phyloP scores from a whole-genome alignment of 768 basidiomycete genomes.

The Leccinum variicolor region DNA sequence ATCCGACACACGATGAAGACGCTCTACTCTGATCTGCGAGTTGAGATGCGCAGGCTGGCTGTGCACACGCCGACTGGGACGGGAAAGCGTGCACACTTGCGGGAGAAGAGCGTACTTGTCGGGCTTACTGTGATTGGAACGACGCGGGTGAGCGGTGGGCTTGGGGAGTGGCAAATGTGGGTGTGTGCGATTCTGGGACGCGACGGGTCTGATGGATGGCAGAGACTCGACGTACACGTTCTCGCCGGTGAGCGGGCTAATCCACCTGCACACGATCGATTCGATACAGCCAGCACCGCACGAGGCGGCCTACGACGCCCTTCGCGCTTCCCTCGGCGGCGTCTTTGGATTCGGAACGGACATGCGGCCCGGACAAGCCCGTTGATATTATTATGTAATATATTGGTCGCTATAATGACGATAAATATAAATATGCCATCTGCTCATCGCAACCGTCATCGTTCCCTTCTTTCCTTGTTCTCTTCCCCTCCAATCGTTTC shows the following conservation, averaged over 20 bases:
- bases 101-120: constrained; percentile 60
- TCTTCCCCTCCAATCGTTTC: constrained; percentile 16
- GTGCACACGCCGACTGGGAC: constrained; percentile 23
- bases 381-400: not conserved
- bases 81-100: constrained; percentile 9
- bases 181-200: constrained; percentile 17
- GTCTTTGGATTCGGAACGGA: constrained; percentile 22
- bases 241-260: constrained; percentile 61
- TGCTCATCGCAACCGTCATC: not conserved
- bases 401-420: not conserved
- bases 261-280: constrained; percentile 62
- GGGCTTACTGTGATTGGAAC: constrained; percentile 54
- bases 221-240: constrained; percentile 75
- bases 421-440: not conserved
- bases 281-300: constrained; percentile 80
- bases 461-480: not conserved
- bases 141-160: constrained; percentile 59
- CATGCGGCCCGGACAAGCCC: constrained; percentile 12
- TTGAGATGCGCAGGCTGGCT: constrained; percentile 51
- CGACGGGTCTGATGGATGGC: constrained; percentile 2
- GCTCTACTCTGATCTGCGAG: constrained; percentile 61
- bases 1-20: constrained; percentile 74
- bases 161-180: constrained; percentile 72
- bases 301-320: constrained; percentile 62
- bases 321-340: constrained; percentile 36